These are phyloP conservation scores for Cyberlindnera americana DNA, from an alignment of 805 yeast species.

Conservation along the genomic window DNA sequence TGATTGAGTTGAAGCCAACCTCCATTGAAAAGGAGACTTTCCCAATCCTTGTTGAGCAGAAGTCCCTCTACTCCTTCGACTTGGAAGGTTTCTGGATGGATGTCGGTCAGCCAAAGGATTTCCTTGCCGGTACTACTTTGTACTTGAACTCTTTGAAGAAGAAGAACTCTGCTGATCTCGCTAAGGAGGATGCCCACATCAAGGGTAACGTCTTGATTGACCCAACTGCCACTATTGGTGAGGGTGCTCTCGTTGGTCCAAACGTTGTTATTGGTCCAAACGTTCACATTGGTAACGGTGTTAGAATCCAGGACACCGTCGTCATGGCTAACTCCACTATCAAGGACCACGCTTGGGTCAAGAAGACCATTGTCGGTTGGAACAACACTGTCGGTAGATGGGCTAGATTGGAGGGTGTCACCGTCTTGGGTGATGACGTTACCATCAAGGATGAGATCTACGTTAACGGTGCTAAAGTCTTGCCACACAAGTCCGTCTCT, in stretches of 20 bases:
- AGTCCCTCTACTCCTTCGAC: constrained; percentile 89
- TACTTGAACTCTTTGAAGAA: constrained; percentile 84
- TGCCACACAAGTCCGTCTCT: constrained; percentile 97
- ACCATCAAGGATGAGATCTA: constrained; percentile 97
- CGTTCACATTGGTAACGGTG: constrained; percentile 95
- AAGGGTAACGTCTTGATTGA: constrained; percentile 91
- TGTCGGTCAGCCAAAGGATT: constrained; percentile 99
- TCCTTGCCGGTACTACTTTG: constrained; percentile 90
- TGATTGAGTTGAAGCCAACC: constrained; percentile 97
- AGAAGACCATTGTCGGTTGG: constrained; percentile 99
- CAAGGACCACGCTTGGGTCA: constrained; percentile 97
- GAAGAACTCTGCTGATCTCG: constrained; percentile 69
- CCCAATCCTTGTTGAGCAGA: constrained; percentile 91
- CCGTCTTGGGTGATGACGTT: constrained; percentile 98
- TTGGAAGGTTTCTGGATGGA: constrained; percentile 99
- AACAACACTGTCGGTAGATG: constrained; percentile 96
- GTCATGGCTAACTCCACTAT: constrained; percentile 85
- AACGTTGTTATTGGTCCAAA: constrained; percentile 97
- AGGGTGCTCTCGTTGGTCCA: constrained; percentile 95
- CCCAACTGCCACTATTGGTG: constrained; percentile 90
- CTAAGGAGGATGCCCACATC: constrained; percentile 56
- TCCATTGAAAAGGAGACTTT: constrained; percentile 99
- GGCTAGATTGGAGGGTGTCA: constrained; percentile 98
- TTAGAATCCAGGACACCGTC: constrained; percentile 94
- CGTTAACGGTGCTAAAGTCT: constrained; percentile 98